Evolutionary conservation across 192 early-diverging fungal genomes (phyloP), one percentile per base, ranked within the genome.

Genomic region (Pilaira anomala): DNA sequence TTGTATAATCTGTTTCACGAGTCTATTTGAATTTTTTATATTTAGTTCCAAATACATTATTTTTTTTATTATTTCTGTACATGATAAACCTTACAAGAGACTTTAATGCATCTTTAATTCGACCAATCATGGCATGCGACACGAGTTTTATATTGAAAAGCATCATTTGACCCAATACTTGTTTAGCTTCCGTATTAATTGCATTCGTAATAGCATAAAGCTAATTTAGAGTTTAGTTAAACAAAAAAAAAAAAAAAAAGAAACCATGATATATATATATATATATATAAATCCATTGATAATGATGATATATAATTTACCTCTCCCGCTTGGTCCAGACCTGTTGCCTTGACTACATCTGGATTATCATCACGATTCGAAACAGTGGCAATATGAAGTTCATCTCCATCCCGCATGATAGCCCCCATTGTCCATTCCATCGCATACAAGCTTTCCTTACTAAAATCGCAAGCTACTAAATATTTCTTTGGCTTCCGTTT

Each of bases 401-500:
- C 75, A 36, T 82, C 77, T 9, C 75, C 73, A 42, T 76, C 76
- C 41, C 78, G 72, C 40, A 82, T 66, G 29, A 82, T 73, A 0
- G 80, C 79, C 6, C 73, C 74, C 50, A 75, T 76, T 0, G 78
- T 67, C 80, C 80, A 82, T 42, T 82, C 77, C 14, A 78, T 75
- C 2, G 80, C 80, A 54, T 79, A 77, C 56, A 78, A 70, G 62
- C 77, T 77, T 61, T 79, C 80, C 24, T 76, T 68, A 36, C 75
- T 77, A 26, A 82, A 75, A 71, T 82, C 80, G 2, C 75, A 77
- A 5, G 77, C 77, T 1, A 79, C 75, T 51, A 82, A 70, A 21
- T 79, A 82, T 18, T 26, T 29, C 22, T 65, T 59, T 24, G 67
- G 60, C 30, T 22, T 52, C 5, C 59, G 40, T 39, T 22, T 58